Percentiles rank a stretch among this genome's conserved stretches.
These are phyloP conservation scores for Neobulgaria alba DNA, from an alignment of 2,329 filamentous ascomycete species.

Conservation along the genomic window DNA sequence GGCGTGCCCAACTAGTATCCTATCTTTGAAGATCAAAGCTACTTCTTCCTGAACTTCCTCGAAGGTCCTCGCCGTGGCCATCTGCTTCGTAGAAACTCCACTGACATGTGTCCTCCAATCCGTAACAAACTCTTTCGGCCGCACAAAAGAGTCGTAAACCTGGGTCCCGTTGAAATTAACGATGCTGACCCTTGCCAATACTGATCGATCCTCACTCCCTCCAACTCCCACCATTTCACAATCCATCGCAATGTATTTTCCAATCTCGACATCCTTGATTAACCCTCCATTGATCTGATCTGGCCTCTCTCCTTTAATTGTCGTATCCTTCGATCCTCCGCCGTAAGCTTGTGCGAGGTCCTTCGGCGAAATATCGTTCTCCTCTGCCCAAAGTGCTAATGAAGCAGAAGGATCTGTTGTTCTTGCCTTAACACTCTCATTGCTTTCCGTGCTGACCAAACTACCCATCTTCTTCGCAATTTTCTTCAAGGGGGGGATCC, in stretches of 20 bases:
- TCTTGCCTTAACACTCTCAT: slow-evolving; percentile 29
- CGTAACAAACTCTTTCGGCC: slow-evolving; percentile 66
- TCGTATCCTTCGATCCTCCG: slow-evolving; percentile 41
- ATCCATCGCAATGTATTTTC: slow-evolving; percentile 88
- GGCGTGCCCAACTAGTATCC: slow-evolving; percentile 77
- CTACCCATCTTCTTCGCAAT: slow-evolving; percentile 44
- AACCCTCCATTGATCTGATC: slow-evolving; percentile 56
- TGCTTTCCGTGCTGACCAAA: slow-evolving; percentile 30
- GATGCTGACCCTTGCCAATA: slow-evolving; percentile 76
- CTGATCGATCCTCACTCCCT: slow-evolving; percentile 58
- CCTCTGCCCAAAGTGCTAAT: slow-evolving; percentile 49
- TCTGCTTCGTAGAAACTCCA: slow-evolving; percentile 67
- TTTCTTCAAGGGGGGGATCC: neutral
- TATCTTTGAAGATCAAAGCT: slow-evolving; percentile 56
- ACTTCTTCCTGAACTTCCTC: slow-evolving; percentile 69
- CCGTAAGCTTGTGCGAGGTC: slow-evolving; percentile 54
- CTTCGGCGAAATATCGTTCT: slow-evolving; percentile 52
- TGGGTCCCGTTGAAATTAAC: slow-evolving; percentile 92
- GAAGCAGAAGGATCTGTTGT: slow-evolving; percentile 36
- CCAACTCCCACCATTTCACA: slow-evolving; percentile 97
- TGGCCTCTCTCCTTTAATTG: slow-evolving; percentile 36
- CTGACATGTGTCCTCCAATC: slow-evolving; percentile 87
- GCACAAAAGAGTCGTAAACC: slow-evolving; percentile 89
- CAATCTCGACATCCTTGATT: slow-evolving; percentile 55
- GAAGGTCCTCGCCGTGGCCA: slow-evolving; percentile 62